Conservation (phyloP, 1,139 yeast species). For the Candida tunisiensis region DNA sequence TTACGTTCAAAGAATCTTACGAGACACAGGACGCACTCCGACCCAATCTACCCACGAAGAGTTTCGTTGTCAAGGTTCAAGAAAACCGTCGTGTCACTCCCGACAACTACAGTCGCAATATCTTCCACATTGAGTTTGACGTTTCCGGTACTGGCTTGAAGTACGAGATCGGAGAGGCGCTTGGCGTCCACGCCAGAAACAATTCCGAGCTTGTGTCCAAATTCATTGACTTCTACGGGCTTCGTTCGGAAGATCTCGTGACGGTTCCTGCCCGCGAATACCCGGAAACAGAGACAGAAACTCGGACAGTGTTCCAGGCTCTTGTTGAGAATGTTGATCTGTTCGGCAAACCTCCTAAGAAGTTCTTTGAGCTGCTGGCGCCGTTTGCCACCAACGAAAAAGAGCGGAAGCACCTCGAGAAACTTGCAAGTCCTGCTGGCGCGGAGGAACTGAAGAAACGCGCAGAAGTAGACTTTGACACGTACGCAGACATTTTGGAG, state of each 20-base stretch:
- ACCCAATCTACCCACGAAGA: conserved; percentile 81
- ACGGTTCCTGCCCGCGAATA: conserved; percentile 57
- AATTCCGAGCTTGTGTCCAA: conserved; percentile 42
- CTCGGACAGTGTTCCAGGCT: conserved; percentile 69
- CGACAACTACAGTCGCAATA: conserved; percentile 74
- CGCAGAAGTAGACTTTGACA: conserved; percentile 69
- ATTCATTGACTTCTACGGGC: conserved; percentile 56
- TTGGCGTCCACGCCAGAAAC: conserved; percentile 91
- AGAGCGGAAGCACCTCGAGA: conserved; percentile 39
- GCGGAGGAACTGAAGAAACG: conserved; percentile 73
- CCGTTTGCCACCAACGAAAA: conserved; percentile 52
- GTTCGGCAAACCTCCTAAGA: conserved; percentile 91
- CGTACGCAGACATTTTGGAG: conserved; percentile 68
- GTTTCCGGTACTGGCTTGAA: conserved; percentile 78
- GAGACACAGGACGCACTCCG: conserved; percentile 40
- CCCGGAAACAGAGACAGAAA: conserved; percentile 45
- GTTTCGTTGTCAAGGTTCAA: conserved; percentile 77
- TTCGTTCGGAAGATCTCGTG: conserved; percentile 51
- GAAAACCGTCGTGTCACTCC: conserved; percentile 94
- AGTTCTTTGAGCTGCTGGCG: conserved; percentile 75
- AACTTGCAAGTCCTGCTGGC: conserved; percentile 62
- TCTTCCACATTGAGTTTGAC: conserved; percentile 94
- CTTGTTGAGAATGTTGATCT: conserved; percentile 69
- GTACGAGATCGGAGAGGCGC: conserved; percentile 91
- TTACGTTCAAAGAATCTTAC: conserved; percentile 74